Percentiles rank a stretch among this genome's conserved stretches.
Evolutionary conservation across 345 rosid genomes (phyloP).

Genomic region (Erysimum cheiranthoides): DNA sequence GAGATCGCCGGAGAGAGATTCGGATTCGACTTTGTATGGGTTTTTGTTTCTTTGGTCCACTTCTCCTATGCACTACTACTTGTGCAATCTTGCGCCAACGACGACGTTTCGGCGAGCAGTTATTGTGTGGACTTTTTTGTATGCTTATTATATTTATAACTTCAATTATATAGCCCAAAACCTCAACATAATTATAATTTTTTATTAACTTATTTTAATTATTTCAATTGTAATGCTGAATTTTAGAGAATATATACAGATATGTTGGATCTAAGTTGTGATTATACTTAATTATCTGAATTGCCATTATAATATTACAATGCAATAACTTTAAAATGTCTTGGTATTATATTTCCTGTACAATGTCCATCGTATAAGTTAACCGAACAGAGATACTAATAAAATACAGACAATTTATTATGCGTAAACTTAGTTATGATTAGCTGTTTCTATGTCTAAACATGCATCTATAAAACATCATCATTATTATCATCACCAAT

Average conservation of each 20-base stretch:
- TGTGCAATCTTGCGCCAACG: neutral
- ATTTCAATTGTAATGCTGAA: too few relatives aligned
- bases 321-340: too few relatives aligned
- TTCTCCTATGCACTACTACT: neutral
- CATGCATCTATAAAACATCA: constrained; percentile 31
- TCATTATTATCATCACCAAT: neutral
- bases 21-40: constrained; percentile 29
- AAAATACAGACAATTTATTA: neutral
- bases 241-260: too few relatives aligned
- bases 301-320: too few relatives aligned
- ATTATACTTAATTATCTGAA: too few relatives aligned
- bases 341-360: too few relatives aligned
- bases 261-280: too few relatives aligned
- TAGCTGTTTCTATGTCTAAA: constrained; percentile 17
- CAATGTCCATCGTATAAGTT: neutral
- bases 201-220: too few relatives aligned
- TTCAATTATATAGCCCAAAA: neutral
- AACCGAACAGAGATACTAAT: neutral
- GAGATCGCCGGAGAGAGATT: constrained; percentile 37
- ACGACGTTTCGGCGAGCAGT: constrained; percentile 13
- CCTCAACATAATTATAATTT: too few relatives aligned
- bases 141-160: too few relatives aligned
- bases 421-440: constrained; percentile 28
- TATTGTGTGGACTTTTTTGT: neutral
- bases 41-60: constrained; percentile 20